These are phyloP conservation scores for Rossbeevera mucosa DNA, from an alignment of 768 basidiomycete species.

Conservation along the genomic window DNA sequence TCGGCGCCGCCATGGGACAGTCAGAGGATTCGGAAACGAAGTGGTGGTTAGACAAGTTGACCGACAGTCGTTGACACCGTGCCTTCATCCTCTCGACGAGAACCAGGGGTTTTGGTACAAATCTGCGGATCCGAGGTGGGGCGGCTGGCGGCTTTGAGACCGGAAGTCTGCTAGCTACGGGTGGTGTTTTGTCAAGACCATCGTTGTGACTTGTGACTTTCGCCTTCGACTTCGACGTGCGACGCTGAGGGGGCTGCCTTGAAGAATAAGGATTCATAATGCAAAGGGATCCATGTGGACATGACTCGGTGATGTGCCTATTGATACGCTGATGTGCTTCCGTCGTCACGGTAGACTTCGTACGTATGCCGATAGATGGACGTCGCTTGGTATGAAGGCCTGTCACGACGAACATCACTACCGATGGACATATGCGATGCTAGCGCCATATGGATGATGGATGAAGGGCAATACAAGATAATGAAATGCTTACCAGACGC, in stretches of 20 bases:
- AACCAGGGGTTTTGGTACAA: constrained; percentile 23
- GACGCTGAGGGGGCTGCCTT: not conserved
- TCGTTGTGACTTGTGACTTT: constrained; percentile 2
- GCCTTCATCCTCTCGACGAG: constrained; percentile 24
- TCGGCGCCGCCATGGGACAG: constrained; percentile 1
- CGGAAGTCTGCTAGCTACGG: not conserved
- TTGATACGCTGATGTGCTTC: not conserved
- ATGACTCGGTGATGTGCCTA: not conserved
- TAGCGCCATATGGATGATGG: constrained; percentile 17
- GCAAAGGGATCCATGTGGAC: not conserved
- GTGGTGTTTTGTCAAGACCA: not conserved
- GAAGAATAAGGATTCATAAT: not conserved
- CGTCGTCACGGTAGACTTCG: not conserved
- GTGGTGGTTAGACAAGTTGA: not conserved
- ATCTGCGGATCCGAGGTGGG: constrained; percentile 10
- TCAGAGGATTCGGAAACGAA: not conserved
- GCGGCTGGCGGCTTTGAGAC: not conserved
- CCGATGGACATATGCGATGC: constrained; percentile 2
- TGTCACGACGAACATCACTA: constrained; percentile 23
- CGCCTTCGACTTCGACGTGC: constrained; percentile 1
- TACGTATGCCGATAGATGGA: not conserved
- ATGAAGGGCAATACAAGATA: not conserved
- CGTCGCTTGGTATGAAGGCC: constrained; percentile 23
- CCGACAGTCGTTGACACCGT: constrained; percentile 9
- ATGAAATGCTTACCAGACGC: constrained; percentile 8